Base-by-base conservation (phyloP, 2,329 filamentous ascomycete species). In the Alternaria gansuensis region DNA sequence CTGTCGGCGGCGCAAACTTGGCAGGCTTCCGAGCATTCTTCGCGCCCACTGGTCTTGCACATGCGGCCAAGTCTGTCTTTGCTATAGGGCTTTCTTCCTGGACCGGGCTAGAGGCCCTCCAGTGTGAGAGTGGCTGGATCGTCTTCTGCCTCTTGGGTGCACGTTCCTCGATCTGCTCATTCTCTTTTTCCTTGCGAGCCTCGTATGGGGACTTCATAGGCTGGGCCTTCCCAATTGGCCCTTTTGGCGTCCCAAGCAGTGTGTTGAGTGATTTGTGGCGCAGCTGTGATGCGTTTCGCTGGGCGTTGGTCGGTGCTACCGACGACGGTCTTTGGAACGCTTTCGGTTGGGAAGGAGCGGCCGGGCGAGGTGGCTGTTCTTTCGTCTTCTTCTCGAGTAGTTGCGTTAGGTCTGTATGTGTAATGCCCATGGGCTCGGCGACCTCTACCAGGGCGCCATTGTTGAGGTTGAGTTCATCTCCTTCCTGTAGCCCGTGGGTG, bases 391-490 rank as follows among this genome's bases (percentile, higher is more conserved):
- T 93, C 62, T 91, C 88, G 44, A 95, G 79, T 28, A 97, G 77
- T 28, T 88, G 88, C 0, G 90, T 87, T 26, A 97, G 75, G 69
- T 97, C 92, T 50, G 94, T 93, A 66, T 94, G 85, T 2, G 85
- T 87, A 33, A 83, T 85, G 7, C 89, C 91, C n/a, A 90, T 81
- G 37, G 84, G 85, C 57, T 97, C 92, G 24, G 86, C 85, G 2
- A 97, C 91, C 76, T 97, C 88, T 10, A 97, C 90, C 57, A 96
- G 83, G 28, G 91, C 85, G 46, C 88, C 89, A 49, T 88, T 85
- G 67, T 97, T 92, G 51, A 97, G 81, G 56, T 87, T 84, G 51
- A 97, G 75, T 76, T 97, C 92, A 61, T 96, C 91, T 5, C 93
- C 93, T 59, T 95, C 90, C 33, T 86, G 85, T 23, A 97, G 80